phyloP scores from a whole-genome alignment of 345 rosid genomes.

The Noccaea caerulescens region DNA sequence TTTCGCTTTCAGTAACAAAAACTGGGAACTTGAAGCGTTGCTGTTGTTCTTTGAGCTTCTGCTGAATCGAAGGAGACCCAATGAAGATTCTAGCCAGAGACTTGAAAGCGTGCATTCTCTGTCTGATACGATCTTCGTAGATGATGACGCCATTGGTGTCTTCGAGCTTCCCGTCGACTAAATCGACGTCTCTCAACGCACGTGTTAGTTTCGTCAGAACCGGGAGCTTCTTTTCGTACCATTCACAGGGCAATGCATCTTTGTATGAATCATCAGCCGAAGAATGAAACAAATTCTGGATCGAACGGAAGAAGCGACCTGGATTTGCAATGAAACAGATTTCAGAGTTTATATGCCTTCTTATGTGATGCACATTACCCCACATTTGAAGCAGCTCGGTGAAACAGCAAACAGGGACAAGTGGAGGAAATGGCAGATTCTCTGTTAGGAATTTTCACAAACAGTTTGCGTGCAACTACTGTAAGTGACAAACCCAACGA shows the following conservation, averaged over 20 bases:
- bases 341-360: slow-evolving; percentile 23
- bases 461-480: slow-evolving; percentile 29
- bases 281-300: slow-evolving; percentile 45
- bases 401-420: not conserved
- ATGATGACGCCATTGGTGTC: slow-evolving; percentile 53
- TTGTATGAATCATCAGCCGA: slow-evolving; percentile 44
- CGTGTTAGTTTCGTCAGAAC: slow-evolving; percentile 52
- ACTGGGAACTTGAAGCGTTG: slow-evolving; percentile 29
- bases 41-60: slow-evolving; percentile 42
- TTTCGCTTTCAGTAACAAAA: slow-evolving; percentile 53
- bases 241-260: slow-evolving; percentile 46
- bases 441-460: slow-evolving; percentile 39
- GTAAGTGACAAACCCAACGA: not conserved
- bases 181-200: slow-evolving; percentile 55
- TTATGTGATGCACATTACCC: slow-evolving; percentile 17
- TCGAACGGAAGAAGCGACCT: slow-evolving; percentile 30
- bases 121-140: slow-evolving; percentile 48
- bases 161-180: slow-evolving; percentile 58
- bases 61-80: slow-evolving; percentile 66
- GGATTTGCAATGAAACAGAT: slow-evolving; percentile 14
- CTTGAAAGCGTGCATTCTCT: slow-evolving; percentile 59
- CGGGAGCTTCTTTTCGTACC: slow-evolving; percentile 58
- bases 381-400: slow-evolving; percentile 27
- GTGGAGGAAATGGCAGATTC: not conserved
- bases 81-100: slow-evolving; percentile 66